Evolutionary conservation across 768 basidiomycete species (phyloP), one percentile per base, ranked within the genome.

Genomic region (Lyophyllum decastes): DNA sequence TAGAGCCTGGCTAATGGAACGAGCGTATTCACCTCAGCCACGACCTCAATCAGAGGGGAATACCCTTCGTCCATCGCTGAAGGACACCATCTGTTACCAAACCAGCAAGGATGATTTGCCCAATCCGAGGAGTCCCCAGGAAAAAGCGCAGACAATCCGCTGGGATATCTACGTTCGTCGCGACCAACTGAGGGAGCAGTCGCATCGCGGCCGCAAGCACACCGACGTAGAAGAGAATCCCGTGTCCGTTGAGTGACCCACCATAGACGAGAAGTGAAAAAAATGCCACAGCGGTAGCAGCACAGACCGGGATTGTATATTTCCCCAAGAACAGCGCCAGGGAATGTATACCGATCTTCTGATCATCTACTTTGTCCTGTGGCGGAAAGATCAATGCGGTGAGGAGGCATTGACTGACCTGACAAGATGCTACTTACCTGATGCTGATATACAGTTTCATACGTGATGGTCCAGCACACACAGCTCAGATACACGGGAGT

Each of bases 321-420:
- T 73, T 64, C 3, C 77, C 80, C 62, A 83, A 83, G 33, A 83
- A 76, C 27, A 87, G 70, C 2, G 86, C 85, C 49, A 81, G 83
- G 16, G 85, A 86, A 66, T 82, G 78, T 51, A 88, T 77, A 25
- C 83, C 83, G 17, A 79, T 82, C 41, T 74, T 71, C 34, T 78
- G 63, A 65, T 87, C 86, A 70, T 87, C 86, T 24, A 71, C 61
- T 63, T 83, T 83, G 70, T 87, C 86, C 79, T 86, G 70, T 62
- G 40, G 76, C 79, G 19, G 50, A 47, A 44, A 11, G 26, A 58
- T 54, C 46, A 60, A 57, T 34, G 11, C 24, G 12, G 17, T 27
- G 26, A n/a, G 22, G 4, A 40, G 22, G 22, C n/a, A 41, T 34
- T 33, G 38, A 44, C n/a, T n/a, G n/a, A 30, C 6, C 21, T 24